phyloP scores from a whole-genome alignment of 345 rosid species.

The Odontarrhena argentea region DNA sequence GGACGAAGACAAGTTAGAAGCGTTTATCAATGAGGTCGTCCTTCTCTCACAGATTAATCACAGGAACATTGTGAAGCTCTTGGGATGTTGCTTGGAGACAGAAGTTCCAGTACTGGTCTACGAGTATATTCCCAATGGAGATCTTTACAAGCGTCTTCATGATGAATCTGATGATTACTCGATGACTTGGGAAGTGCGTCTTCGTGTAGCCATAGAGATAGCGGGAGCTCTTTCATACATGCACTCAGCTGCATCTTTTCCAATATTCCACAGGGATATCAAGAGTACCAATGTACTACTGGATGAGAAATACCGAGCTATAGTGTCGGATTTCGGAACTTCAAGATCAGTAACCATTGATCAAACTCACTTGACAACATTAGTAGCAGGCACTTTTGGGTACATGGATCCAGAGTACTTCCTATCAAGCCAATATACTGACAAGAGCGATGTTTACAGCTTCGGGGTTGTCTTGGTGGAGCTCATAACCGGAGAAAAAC shows the following conservation, averaged over 20 bases:
- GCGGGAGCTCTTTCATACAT: slow-evolving; percentile 43
- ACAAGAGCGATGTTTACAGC: slow-evolving; percentile 56
- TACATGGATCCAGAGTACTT: slow-evolving; percentile 51
- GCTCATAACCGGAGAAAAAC: slow-evolving; percentile 46
- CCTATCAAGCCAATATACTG: slow-evolving; percentile 34
- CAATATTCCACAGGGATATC: slow-evolving; percentile 49
- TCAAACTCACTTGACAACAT: slow-evolving; percentile 37
- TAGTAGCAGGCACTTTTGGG: slow-evolving; percentile 46
- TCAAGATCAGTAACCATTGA: slow-evolving; percentile 30
- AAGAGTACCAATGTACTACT: slow-evolving; percentile 40
- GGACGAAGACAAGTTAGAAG: slow-evolving; percentile 35
- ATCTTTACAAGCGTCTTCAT: slow-evolving; percentile 47
- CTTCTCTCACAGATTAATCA: slow-evolving; percentile 45
- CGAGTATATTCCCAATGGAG: slow-evolving; percentile 46
- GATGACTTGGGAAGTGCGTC: slow-evolving; percentile 47
- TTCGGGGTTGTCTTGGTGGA: slow-evolving; percentile 52
- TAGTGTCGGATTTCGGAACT: slow-evolving; percentile 36
- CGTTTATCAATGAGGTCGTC: slow-evolving; percentile 51
- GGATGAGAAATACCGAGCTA: slow-evolving; percentile 32
- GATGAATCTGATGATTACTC: not conserved
- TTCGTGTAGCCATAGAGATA: slow-evolving; percentile 41
- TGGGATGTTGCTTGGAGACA: slow-evolving; percentile 49
- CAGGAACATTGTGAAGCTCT: slow-evolving; percentile 37
- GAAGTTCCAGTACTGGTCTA: slow-evolving; percentile 37
- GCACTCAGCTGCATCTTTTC: slow-evolving; percentile 43